Evolutionary conservation across 371 early-diverging fungal genomes (phyloP).

Genomic region (Phascolomyces articulosus): DNA sequence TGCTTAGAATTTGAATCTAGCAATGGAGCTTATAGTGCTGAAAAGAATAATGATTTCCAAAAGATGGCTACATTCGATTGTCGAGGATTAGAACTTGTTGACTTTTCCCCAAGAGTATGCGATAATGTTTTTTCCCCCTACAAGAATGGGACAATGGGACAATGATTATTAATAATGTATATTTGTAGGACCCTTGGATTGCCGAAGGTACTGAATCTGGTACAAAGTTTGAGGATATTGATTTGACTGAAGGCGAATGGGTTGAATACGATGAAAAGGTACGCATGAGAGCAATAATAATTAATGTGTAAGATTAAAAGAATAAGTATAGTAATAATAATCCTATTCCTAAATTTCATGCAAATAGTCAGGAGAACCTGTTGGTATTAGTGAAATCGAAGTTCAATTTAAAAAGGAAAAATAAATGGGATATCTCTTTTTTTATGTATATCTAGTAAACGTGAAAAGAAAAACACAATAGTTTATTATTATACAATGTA

Average conservation of each 20-base stretch:
- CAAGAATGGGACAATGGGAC: no score
- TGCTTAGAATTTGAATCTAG: constrained; percentile 59
- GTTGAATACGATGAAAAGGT: constrained; percentile 33
- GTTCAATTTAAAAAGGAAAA: constrained; percentile 28
- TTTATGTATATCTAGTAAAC: no score
- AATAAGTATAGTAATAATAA: no score
- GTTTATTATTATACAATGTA: no score
- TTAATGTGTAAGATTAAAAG: no score
- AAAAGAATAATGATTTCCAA: constrained; percentile 64
- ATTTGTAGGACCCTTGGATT: constrained; percentile 67
- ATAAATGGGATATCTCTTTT: neutral
- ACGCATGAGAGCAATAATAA: neutral
- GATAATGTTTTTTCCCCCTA: no score
- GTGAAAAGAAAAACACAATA: no score
- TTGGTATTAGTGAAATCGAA: constrained; percentile 26
- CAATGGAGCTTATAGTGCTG: constrained; percentile 64
- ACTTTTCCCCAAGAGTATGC: constrained; percentile 75
- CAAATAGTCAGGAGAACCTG: constrained; percentile 23
- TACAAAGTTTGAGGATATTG: constrained; percentile 78
- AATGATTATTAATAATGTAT: neutral
- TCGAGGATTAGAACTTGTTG: constrained; percentile 85
- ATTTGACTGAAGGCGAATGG: constrained; percentile 72
- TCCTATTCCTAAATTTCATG: no score
- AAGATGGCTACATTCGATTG: constrained; percentile 79
- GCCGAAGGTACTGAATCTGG: constrained; percentile 77